These are phyloP conservation scores for Sphagnum magellanicum DNA, from an alignment of 228 moss, liverwort and hornwort genomes.

Conservation along the genomic window DNA sequence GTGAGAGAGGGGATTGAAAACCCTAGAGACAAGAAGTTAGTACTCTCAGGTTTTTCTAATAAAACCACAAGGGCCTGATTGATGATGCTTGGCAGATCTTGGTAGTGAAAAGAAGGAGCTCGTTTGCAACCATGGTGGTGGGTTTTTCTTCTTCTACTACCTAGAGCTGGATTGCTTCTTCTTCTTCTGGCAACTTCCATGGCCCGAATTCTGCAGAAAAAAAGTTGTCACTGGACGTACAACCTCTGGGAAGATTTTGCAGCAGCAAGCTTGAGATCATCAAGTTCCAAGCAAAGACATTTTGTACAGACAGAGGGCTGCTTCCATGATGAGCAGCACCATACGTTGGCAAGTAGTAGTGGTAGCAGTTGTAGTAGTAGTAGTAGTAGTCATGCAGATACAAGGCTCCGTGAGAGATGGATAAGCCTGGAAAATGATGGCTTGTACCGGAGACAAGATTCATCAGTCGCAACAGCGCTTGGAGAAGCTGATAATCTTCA, in stretches of 20 bases:
- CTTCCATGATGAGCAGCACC: not conserved
- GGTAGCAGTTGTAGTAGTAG: not conserved
- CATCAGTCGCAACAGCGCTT: not conserved
- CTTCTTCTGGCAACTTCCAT: constrained; percentile 8
- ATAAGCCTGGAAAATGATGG: constrained; percentile 5
- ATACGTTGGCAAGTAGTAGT: not conserved
- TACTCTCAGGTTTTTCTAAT: no score
- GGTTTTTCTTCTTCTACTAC: no score
- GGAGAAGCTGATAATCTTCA: not conserved
- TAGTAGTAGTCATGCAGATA: not conserved
- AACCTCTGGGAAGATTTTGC: constrained; percentile 19
- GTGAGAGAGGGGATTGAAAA: no score
- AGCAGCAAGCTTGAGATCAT: constrained; percentile 4
- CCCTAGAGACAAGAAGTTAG: no score
- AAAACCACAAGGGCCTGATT: no score
- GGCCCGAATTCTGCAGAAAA: constrained; percentile 32
- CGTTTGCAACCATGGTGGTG: no score
- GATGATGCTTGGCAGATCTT: no score
- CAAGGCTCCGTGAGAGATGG: constrained; percentile 2
- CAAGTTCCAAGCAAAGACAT: constrained; percentile 1
- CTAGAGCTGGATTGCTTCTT: no score
- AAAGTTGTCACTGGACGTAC: constrained; percentile 15
- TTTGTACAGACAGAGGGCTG: not conserved
- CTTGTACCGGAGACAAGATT: not conserved
- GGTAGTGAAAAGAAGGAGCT: no score